Base-by-base conservation (phyloP, 192 early-diverging fungal genomes). In the Rhizoclosmatium globosum region DNA sequence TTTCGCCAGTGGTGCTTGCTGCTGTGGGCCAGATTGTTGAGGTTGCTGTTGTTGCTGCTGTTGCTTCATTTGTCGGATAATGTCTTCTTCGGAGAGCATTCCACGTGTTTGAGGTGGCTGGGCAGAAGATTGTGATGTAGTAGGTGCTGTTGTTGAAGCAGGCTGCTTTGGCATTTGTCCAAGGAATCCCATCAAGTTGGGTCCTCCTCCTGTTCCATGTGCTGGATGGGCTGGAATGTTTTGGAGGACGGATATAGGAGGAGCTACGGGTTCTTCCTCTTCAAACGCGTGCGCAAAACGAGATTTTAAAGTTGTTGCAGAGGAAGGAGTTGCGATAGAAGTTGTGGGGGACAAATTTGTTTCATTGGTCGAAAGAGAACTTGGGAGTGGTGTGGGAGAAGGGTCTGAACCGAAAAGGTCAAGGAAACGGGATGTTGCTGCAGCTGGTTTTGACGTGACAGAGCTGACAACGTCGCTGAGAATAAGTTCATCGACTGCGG, bases 31-130 rank as follows among this genome's bases (percentile, higher is more conserved):
- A 21, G 45, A 11, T 42, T n/a, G 45, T 41, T 57, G 70, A 3
- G 17, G 4, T 38, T 58, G 47, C 56, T 57, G 70, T 50, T 68
- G 67, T 21, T 46, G 39, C 50, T 71, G 57, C 15, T 74, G 72
- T 39, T 74, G 72, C 72, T 74, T 44, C 56, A 74, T 74, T 7
- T 71, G 70, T 21, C 56, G 70, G 17, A 71, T 48, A 43, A 71
- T 56, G 9, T 48, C 70, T 31, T 71, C 70, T 57, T 71, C 70
- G 7, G 56, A 71, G 4, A 57, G 23, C 47, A 71, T 48, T 31
- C 70, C 48, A 23, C 3, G 46, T 21, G 17, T 19, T 17, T 15
- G 21, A 46, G 17, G 48, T n/a, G 6, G 50, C n/a, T 42, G 19
- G 41, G 6, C 9, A 17, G 11, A 43, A 7, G 3, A 15, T 43